Conservation (phyloP, 805 yeast species). For the Kodamaea kakaduensis region DNA sequence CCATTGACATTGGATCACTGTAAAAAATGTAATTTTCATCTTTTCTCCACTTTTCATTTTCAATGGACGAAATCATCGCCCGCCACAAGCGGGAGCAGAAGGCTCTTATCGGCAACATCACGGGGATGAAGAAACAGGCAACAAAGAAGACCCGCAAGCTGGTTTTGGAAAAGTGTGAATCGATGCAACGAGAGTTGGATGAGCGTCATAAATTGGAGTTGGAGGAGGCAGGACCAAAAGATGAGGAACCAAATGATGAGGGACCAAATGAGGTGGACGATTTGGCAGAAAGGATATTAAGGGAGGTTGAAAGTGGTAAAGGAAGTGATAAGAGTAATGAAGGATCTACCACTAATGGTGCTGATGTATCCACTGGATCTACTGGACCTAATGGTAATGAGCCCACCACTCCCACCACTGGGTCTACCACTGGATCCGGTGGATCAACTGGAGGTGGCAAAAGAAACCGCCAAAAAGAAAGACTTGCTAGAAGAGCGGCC, state of each 20-base stretch:
- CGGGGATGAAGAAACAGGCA: constrained; percentile 79
- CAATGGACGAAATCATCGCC: constrained; percentile 45
- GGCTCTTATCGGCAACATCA: constrained; percentile 62
- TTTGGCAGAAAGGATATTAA: no score
- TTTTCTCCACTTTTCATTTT: neutral
- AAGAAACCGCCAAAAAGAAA: constrained; percentile 84
- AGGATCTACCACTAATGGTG: no score
- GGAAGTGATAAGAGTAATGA: no score
- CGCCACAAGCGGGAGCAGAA: constrained; percentile 68
- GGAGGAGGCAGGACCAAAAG: constrained; percentile 10
- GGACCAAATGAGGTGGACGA: no score
- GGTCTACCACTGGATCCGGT: no score
- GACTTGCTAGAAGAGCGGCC: constrained; percentile 71
- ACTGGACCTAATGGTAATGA: no score
- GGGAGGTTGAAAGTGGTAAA: no score
- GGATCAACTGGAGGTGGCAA: no score
- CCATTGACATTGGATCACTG: no score
- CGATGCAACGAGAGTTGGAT: constrained; percentile 54
- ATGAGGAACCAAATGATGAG: neutral
- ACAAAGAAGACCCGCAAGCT: constrained; percentile 73
- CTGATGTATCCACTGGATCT: no score
- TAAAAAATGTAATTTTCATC: no score
- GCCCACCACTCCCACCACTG: no score
- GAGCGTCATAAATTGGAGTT: constrained; percentile 54
- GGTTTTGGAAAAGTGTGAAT: constrained; percentile 55